Percentiles rank a stretch among this genome's conserved stretches.
Conservation (phyloP, 148 eudicot species). For the Tetragonia tetragonoides region DNA sequence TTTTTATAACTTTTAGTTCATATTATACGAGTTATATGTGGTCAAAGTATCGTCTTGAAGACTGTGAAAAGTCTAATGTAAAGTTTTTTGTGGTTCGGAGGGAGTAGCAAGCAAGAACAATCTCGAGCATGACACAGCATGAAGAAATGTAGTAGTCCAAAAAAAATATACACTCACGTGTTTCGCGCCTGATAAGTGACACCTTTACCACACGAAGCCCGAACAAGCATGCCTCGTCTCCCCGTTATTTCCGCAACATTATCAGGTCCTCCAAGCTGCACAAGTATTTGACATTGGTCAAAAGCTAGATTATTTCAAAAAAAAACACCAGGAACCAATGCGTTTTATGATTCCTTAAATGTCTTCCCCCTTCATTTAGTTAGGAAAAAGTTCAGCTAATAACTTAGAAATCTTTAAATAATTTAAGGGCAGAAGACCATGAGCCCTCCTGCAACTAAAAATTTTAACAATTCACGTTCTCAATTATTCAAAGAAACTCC, state of each 20-base stretch:
- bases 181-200: slow-evolving; percentile 92
- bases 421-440: not conserved
- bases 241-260: slow-evolving; percentile 98
- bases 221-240: slow-evolving; percentile 89
- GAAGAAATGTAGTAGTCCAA: not conserved
- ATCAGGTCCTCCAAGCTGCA: slow-evolving; percentile 98
- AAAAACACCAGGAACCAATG: not conserved
- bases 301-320: not conserved
- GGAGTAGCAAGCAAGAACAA: not conserved
- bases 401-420: not conserved
- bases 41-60: not conserved
- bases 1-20: too few relatives aligned
- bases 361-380: not conserved
- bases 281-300: slow-evolving; percentile 13
- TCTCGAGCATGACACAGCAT: not conserved
- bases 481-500: not conserved
- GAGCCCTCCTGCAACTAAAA: not conserved
- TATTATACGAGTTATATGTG: too few relatives aligned
- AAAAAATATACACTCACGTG: slow-evolving; percentile 59
- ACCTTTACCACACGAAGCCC: slow-evolving; percentile 87
- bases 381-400: not conserved
- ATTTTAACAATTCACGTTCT: not conserved
- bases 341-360: not conserved
- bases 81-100: too few relatives aligned
- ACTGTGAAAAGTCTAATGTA: too few relatives aligned